Conservation (phyloP, 495 filamentous ascomycete genomes). For the Podospora australis region DNA sequence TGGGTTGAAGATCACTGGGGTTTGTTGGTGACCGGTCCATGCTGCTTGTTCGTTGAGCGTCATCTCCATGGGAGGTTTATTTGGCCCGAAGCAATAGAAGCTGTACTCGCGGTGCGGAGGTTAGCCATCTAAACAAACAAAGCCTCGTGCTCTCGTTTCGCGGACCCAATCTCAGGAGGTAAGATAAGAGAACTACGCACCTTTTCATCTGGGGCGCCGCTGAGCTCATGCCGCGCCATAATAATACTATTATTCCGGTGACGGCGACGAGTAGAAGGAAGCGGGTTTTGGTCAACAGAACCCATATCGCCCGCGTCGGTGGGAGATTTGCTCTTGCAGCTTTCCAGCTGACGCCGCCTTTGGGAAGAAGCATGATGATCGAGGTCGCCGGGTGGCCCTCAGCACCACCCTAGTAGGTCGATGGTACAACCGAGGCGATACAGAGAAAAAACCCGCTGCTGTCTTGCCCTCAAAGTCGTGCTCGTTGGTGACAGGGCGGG, state of each 20-base stretch:
- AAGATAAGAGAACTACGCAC: slow-evolving; percentile 43
- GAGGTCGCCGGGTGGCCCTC: slow-evolving; percentile 30
- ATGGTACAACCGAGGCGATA: slow-evolving; percentile 7
- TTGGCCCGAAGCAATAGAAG: slow-evolving; percentile 94
- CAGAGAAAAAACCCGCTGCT: slow-evolving; percentile 2
- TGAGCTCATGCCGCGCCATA: slow-evolving; percentile 82
- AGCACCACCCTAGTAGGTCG: slow-evolving; percentile 25
- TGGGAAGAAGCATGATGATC: slow-evolving; percentile 59
- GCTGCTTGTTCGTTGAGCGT: slow-evolving; percentile 77
- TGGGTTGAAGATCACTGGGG: slow-evolving; percentile 92
- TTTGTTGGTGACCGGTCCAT: slow-evolving; percentile 83
- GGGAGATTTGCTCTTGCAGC: slow-evolving; percentile 75
- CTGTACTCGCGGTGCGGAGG: slow-evolving; percentile 38
- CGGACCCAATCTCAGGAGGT: not conserved
- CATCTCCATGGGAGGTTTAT: slow-evolving; percentile 92
- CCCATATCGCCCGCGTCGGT: slow-evolving; percentile 70
- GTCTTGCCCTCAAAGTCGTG: slow-evolving; percentile 6
- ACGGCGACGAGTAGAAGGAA: slow-evolving; percentile 71
- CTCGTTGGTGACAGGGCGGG: no score
- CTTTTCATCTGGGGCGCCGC: slow-evolving; percentile 88
- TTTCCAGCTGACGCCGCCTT: slow-evolving; percentile 90
- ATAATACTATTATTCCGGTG: slow-evolving; percentile 65
- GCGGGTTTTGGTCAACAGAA: slow-evolving; percentile 70
- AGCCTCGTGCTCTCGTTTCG: no score
- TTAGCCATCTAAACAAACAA: slow-evolving; percentile 6